Evolutionary conservation across 306 rosid genomes (phyloP), one percentile per base, ranked within the genome.

Genomic region (Herpetospermum pedunculosum): DNA sequence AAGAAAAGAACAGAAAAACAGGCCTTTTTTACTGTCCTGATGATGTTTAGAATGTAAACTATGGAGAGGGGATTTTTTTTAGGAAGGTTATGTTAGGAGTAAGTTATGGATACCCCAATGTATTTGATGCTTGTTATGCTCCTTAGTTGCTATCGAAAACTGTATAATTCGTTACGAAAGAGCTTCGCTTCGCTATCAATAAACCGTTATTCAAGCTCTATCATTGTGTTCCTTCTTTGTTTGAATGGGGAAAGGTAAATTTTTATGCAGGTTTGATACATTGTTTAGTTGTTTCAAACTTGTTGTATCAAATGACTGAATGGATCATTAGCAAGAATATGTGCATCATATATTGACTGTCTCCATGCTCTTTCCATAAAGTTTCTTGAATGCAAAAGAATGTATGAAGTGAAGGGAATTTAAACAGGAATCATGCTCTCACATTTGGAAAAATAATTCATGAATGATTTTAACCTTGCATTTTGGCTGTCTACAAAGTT

Each of bases 21-120:
- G 89, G 93, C 88, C 80, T 55, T 78, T 48, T 84, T 84, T 83
- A 83, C 72, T 76, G 92, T 80, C 90, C 88, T 83, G 96, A 64
- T 83, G 70, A 76, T 75, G 55, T 53, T 49, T 76, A 63, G 81
- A 71, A 50, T 79, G 82, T 79, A 80, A 73, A 48, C 58, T 74
- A 34, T 58, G 44, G 46, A 72, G 81, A 63, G 71, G 70, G 70
- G 81, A 78, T 74, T 78, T 80, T 84, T 75, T 78, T 48, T 55
- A 55, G 80, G 76, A 30, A 70, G 74, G 74, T 70, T 43, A 70
- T 35, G 23, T 69, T 46, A 74, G 53, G 73, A 77, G 73, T 80
- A 53, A 29, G 35, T n/a, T 63, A 68, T 80, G 71, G 71, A 64
- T 64, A 32, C 71, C 25, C 68, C 30, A 19, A 44, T 67, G 74